A percentile compares a stretch with the other conserved stretches of the same genome.
Conservation (phyloP, 2,329 filamentous ascomycete genomes). For the Cladophialophora immunda region DNA sequence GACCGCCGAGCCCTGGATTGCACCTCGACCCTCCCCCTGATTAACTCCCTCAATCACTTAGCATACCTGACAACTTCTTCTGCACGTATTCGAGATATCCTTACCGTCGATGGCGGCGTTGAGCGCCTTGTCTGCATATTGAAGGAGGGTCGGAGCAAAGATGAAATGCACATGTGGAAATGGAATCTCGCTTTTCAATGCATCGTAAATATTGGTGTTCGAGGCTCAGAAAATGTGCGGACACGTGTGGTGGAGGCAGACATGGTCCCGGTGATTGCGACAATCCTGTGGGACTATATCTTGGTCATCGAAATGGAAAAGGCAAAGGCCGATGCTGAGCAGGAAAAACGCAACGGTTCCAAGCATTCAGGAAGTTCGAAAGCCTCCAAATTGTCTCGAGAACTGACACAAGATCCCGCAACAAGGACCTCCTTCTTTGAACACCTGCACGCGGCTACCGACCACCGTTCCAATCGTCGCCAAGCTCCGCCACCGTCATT, state of each 20-base stretch:
- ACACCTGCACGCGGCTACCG: slow-evolving; percentile 63
- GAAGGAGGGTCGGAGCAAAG: slow-evolving; percentile 94
- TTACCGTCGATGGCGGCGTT: slow-evolving; percentile 98
- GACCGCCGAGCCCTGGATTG: slow-evolving; percentile 97
- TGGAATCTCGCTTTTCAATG: slow-evolving; percentile 99
- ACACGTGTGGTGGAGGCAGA: slow-evolving; percentile 97
- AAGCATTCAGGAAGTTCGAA: slow-evolving; percentile 44
- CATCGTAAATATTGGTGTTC: slow-evolving; percentile 97
- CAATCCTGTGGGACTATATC: slow-evolving; percentile 98
- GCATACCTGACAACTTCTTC: slow-evolving; percentile 98
- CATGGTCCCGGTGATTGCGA: slow-evolving; percentile 98
- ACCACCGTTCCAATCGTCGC: slow-evolving; percentile 71
- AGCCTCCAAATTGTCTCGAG: slow-evolving; percentile 43
- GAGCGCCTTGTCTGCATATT: slow-evolving; percentile 96
- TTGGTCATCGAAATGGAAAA: slow-evolving; percentile 92
- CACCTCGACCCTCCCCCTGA: slow-evolving; percentile 94
- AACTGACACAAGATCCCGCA: slow-evolving; percentile 42
- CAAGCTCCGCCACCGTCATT: slow-evolving; percentile 86
- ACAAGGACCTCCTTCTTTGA: slow-evolving; percentile 51
- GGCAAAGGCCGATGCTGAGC: slow-evolving; percentile 83
- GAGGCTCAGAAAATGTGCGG: slow-evolving; percentile 91
- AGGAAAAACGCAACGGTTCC: slow-evolving; percentile 55
- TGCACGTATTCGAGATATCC: slow-evolving; percentile 93
- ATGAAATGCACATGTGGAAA: slow-evolving; percentile 99
- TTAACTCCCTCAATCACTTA: slow-evolving; percentile 98